Conservation (phyloP, 371 early-diverging fungal species). For the Mucor piriformis region DNA sequence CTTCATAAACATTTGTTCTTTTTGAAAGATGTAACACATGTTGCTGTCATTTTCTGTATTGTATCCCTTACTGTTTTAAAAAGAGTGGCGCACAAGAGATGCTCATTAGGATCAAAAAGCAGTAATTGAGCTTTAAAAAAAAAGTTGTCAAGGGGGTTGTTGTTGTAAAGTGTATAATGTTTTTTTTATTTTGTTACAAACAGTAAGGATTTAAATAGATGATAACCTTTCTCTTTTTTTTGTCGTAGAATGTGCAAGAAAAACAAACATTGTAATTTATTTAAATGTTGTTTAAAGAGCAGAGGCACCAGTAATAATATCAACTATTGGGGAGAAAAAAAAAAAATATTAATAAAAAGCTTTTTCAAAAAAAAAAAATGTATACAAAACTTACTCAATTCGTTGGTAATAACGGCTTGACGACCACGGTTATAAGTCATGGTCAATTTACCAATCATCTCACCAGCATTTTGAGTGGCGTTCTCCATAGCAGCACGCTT, state of each 20-base stretch:
- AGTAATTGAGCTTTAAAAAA: no score
- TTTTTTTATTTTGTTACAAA: slow-evolving; percentile 4
- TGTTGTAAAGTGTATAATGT: no score
- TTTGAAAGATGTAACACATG: no score
- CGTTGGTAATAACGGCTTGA: slow-evolving; percentile 97
- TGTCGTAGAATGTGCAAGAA: neutral
- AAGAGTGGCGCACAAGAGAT: no score
- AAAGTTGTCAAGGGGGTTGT: no score
- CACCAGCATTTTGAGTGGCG: slow-evolving; percentile 98
- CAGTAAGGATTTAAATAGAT: neutral
- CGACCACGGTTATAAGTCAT: slow-evolving; percentile 94
- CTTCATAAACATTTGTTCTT: no score
- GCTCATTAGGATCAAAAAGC: no score
- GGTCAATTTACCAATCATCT: slow-evolving; percentile 75
- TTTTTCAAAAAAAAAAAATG: neutral
- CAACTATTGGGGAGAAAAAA: slow-evolving; percentile 53
- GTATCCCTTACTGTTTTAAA: no score
- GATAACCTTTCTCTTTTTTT: neutral
- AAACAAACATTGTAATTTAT: neutral
- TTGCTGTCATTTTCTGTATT: no score
- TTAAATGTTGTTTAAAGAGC: slow-evolving; percentile 65
- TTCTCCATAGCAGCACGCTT: slow-evolving; percentile 99
- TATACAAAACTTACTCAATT: slow-evolving; percentile 65
- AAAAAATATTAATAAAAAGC: neutral
- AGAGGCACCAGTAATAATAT: slow-evolving; percentile 95